phyloP scores from a whole-genome alignment of 768 basidiomycete species.

The Paxillus ammoniavirescens region DNA sequence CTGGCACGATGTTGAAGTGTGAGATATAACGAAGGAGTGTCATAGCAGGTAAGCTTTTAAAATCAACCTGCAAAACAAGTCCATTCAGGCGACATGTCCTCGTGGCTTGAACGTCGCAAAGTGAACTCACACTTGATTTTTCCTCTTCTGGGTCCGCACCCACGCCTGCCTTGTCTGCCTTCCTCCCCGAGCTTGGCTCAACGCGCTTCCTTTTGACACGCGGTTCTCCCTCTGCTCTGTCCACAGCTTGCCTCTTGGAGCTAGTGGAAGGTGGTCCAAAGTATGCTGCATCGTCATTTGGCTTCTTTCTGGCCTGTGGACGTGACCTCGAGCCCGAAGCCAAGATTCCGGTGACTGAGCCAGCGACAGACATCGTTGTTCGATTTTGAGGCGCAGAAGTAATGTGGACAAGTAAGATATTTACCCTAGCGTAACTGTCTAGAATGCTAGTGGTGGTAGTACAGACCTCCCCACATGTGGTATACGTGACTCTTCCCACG shows the following conservation, averaged over 20 bases:
- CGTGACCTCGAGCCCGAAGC: conserved; percentile 57
- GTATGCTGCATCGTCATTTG: conserved; percentile 70
- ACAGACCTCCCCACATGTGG: too few species aligned
- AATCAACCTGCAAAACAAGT: conserved; percentile 59
- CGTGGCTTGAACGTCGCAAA: background rate
- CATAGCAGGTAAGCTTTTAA: conserved; percentile 62
- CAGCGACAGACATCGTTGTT: conserved; percentile 24
- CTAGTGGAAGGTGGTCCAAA: conserved; percentile 56
- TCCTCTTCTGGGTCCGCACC: conserved; percentile 31
- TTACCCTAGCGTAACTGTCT: background rate
- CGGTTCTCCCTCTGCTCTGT: conserved; percentile 72
- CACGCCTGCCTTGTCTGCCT: conserved; percentile 39
- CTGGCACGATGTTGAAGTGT: conserved; percentile 70
- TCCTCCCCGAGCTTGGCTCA: conserved; percentile 38
- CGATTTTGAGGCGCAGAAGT: background rate
- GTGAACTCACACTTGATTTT: conserved; percentile 28
- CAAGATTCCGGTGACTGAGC: conserved; percentile 17
- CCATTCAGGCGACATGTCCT: background rate
- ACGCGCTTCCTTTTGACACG: conserved; percentile 71
- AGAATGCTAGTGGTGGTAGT: background rate
- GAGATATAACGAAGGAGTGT: conserved; percentile 71
- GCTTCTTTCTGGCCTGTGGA: conserved; percentile 60
- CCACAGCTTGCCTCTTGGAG: conserved; percentile 63
- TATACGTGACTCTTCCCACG: conserved; percentile 18
- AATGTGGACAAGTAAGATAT: background rate